phyloP scores from a whole-genome alignment of 2,329 filamentous ascomycete genomes.

The Cadophora luteo-olivacea region DNA sequence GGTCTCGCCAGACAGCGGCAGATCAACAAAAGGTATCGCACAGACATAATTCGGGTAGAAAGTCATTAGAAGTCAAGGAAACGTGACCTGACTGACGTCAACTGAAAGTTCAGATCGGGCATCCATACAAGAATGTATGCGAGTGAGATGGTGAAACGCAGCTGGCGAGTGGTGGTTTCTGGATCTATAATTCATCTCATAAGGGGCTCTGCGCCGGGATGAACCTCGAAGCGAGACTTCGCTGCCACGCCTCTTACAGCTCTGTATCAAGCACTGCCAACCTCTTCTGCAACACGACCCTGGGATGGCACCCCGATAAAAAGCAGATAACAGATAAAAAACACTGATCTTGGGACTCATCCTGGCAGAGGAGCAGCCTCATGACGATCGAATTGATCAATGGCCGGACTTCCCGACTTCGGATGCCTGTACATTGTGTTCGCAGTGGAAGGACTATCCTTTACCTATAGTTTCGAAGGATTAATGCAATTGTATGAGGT shows the following conservation, averaged over 20 bases:
- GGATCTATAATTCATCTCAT: conserved; percentile 21
- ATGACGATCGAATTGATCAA: background rate
- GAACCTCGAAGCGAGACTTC: conserved; percentile 29
- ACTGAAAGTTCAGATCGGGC: conserved; percentile 19
- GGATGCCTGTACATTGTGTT: conserved; percentile 3
- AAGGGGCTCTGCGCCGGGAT: conserved; percentile 24
- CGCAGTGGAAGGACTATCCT: conserved; percentile 9
- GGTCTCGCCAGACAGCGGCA: conserved; percentile 23
- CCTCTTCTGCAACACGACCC: conserved; percentile 19
- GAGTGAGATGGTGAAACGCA: conserved; percentile 24
- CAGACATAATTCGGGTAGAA: conserved; percentile 12
- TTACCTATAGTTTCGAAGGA: conserved; percentile 3
- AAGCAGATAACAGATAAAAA: background rate
- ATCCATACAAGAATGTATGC: conserved; percentile 23
- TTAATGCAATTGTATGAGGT: conserved; percentile 5
- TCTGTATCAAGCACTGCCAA: conserved; percentile 11
- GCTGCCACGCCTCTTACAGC: conserved; percentile 18
- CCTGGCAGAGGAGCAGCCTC: background rate
- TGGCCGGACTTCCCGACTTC: conserved; percentile 11
- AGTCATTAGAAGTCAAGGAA: conserved; percentile 2
- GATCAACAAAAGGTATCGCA: conserved; percentile 17
- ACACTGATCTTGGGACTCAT: background rate
- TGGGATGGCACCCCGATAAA: conserved; percentile 18
- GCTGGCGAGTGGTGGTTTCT: conserved; percentile 13
- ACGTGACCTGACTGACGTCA: conserved; percentile 27